Evolutionary conservation across 495 filamentous ascomycete genomes (phyloP).

Genomic region (Lasiosphaeria ovina): DNA sequence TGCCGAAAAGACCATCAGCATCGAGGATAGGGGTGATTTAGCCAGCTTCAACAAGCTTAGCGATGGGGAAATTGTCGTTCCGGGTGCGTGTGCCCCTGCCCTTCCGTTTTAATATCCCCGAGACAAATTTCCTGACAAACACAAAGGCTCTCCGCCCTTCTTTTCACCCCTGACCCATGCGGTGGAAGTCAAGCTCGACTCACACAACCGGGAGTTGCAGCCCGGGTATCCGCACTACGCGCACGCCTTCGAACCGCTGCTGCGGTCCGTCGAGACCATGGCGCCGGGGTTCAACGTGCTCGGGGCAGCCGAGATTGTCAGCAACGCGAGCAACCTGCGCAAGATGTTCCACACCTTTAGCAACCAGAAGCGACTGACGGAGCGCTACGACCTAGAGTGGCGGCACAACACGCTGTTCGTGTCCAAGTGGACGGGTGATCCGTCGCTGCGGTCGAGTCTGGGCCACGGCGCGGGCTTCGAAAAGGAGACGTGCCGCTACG

Average conservation of each 20-base stretch:
- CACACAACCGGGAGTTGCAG: neutral
- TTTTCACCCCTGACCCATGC: conserved; percentile 13
- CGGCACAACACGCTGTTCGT: conserved; percentile 13
- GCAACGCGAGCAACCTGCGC: conserved; percentile 25
- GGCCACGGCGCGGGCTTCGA: conserved; percentile 28
- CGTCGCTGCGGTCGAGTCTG: neutral
- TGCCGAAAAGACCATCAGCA: conserved; percentile 5
- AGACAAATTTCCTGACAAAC: neutral
- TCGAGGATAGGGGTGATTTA: conserved; percentile 14
- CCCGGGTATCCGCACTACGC: conserved; percentile 12
- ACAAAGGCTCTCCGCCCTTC: conserved; percentile 17
- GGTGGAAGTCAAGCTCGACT: conserved; percentile 7
- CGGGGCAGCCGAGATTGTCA: conserved; percentile 14
- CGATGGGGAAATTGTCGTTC: conserved; percentile 25
- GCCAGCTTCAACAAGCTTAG: conserved; percentile 28
- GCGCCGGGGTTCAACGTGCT: conserved; percentile 15
- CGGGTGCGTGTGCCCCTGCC: conserved; percentile 15
- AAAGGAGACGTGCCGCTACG: conserved; percentile 21
- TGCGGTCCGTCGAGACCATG: conserved; percentile 17
- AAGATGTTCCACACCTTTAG: conserved; percentile 24
- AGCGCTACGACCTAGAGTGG: conserved; percentile 25
- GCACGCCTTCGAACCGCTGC: conserved; percentile 24
- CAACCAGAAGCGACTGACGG: neutral
- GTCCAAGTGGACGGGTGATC: conserved; percentile 23
- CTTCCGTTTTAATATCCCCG: neutral